Evolutionary conservation across 805 yeast species (phyloP), one percentile per base, ranked within the genome.

Genomic region (Starmerella powellii): DNA sequence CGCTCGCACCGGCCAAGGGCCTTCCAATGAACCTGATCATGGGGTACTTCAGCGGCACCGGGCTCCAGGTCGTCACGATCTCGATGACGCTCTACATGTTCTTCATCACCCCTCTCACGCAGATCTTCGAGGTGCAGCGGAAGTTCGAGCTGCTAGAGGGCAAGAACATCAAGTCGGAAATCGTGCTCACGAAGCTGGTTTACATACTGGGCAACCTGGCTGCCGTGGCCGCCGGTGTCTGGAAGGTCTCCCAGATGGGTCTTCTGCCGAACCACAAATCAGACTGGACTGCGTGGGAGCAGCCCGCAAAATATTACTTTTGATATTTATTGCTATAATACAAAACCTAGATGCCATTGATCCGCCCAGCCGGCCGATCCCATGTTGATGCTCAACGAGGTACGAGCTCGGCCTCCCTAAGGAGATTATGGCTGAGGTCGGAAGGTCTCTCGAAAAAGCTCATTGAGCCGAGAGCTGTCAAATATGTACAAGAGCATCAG

Each of bases 241-340:
- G 84, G 76, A 91, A 91, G 60, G 64, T 91, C 45, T 76, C 81
- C 52, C 66, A 70, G 18, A 83, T 88, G 95, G 97, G 96, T 0
- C 65, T 88, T 50, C 76, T 88, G 45, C 98, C 98, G 18, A 83
- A 80, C 53, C 79, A 76, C 29, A 71, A 71, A 35, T 79, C 94
- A 50, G 98, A 88, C 58, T 91, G 97, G 97, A 63, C 88, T 15
- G 76, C 85, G 6, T 87, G 94, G 87, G 93, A 86, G 56, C 53
- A 51, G 2, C 64, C 68, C 6, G 51, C 66, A 3, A 45, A 40
- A 3, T 61, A 62, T 20, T 20, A 15, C 38, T 40, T 34, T 37
- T 38, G 17, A 18, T 8, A 16, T 27, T 12, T 12, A 23, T 24
- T n/a, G 13, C n/a, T 4, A 16, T 10, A 17, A 16, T 6, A 6